Evolutionary conservation across 805 yeast genomes (phyloP).

Genomic region (Ogataea corticis): DNA sequence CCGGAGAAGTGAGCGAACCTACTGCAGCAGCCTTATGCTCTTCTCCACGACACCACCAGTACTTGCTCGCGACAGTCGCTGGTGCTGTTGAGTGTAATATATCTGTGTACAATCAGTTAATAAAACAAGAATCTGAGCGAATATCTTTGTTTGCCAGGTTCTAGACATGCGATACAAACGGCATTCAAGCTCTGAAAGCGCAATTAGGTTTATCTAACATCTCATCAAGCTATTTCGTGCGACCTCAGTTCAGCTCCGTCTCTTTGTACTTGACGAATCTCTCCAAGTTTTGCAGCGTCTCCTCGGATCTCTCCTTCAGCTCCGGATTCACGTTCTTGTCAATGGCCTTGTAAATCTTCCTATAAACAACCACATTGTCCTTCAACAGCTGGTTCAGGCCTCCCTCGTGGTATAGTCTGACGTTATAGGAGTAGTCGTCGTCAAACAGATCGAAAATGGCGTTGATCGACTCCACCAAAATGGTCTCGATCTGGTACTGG

Average conservation of each 20-base stretch:
- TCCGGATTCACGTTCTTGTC: conserved; percentile 62
- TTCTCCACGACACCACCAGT: too few species aligned
- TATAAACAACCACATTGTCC: conserved; percentile 47
- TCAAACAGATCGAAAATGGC: conserved; percentile 76
- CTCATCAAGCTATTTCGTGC: too few species aligned
- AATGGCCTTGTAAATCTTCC: conserved; percentile 55
- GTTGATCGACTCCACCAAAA: conserved; percentile 59
- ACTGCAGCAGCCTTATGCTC: too few species aligned
- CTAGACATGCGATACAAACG: too few species aligned
- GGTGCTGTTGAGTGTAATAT: conserved; percentile 3
- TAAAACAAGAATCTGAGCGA: too few species aligned
- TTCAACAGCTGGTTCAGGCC: conserved; percentile 46
- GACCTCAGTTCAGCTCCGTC: conserved; percentile 37
- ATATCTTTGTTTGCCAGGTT: too few species aligned
- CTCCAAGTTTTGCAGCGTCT: conserved; percentile 62
- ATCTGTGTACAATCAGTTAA: conserved; percentile 1
- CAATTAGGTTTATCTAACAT: too few species aligned
- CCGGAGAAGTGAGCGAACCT: conserved; percentile 23
- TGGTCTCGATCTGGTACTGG: conserved; percentile 27
- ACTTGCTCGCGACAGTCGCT: too few species aligned
- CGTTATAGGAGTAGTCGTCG: conserved; percentile 73
- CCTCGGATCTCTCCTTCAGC: conserved; percentile 65
- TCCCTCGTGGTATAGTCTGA: conserved; percentile 59
- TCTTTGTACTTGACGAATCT: conserved; percentile 79
- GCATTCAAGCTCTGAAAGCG: too few species aligned